Percentiles rank a stretch among this genome's conserved stretches.
phyloP scores from a whole-genome alignment of 305 asterid genomes.

The Lippia alba region DNA sequence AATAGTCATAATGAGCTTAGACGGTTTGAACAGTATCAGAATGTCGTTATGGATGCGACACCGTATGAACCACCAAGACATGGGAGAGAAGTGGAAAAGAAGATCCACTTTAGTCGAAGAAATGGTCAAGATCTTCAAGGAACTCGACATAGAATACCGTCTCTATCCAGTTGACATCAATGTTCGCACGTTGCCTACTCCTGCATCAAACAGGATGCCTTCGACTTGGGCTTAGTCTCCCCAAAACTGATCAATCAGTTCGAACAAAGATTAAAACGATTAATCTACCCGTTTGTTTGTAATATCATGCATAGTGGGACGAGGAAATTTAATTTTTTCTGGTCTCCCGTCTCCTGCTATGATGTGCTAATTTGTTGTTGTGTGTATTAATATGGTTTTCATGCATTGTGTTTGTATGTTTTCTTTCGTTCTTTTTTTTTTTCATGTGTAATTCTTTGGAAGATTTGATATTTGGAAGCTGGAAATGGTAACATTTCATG shows the following conservation, averaged over 20 bases:
- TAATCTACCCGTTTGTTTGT: neutral
- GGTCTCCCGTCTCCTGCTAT: neutral
- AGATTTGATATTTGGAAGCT: too few species aligned
- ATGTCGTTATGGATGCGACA: slow-evolving; percentile 43
- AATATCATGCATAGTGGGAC: neutral
- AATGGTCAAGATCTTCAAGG: slow-evolving; percentile 36
- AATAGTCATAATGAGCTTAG: neutral
- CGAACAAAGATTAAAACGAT: neutral
- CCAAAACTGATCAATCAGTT: neutral
- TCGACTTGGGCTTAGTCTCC: neutral
- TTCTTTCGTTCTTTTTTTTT: neutral
- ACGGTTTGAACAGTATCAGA: slow-evolving; percentile 3
- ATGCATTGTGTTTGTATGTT: neutral
- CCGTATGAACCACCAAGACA: slow-evolving; percentile 47
- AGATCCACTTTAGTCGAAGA: slow-evolving; percentile 45
- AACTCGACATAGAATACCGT: slow-evolving; percentile 37
- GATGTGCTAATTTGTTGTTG: too few species aligned
- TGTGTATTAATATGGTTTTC: too few species aligned
- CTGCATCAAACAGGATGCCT: neutral
- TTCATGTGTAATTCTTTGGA: too few species aligned
- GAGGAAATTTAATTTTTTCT: neutral
- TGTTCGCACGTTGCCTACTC: slow-evolving; percentile 41
- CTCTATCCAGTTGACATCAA: slow-evolving; percentile 48
- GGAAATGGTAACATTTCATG: neutral
- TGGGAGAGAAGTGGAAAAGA: slow-evolving; percentile 44